Evolutionary conservation across 345 rosid species (phyloP).

Genomic region (Eucalyptus paniculata): DNA sequence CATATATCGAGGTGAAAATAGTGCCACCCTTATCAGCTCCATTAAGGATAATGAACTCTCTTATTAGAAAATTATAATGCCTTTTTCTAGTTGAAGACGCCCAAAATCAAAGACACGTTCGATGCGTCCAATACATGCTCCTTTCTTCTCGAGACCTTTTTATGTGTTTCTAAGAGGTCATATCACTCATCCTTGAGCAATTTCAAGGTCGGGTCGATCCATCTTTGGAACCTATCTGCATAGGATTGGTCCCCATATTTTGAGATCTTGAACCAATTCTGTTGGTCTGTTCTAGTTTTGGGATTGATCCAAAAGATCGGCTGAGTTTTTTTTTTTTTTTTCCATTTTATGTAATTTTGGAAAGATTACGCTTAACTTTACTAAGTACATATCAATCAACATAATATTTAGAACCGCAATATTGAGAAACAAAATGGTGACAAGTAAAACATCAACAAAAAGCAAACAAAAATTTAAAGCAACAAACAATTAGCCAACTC

Average conservation of each 20-base stretch:
- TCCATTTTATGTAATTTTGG: too few species aligned
- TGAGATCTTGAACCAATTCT: neutral
- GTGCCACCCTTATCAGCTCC: neutral
- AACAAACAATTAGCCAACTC: too few species aligned
- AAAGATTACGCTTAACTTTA: fast-evolving
- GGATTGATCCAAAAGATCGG: too few species aligned
- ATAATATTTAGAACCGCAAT: fast-evolving
- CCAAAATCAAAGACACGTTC: neutral
- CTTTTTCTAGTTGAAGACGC: neutral
- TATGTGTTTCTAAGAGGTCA: neutral
- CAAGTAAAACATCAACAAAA: neutral
- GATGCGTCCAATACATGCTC: neutral
- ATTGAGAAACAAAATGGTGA: neutral
- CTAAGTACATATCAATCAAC: neutral
- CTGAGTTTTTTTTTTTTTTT: too few species aligned
- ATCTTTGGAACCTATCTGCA: neutral
- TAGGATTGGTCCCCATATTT: neutral
- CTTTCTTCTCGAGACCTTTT: neutral
- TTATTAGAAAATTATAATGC: neutral
- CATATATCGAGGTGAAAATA: neutral
- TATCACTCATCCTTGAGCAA: too few species aligned
- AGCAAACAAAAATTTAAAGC: too few species aligned
- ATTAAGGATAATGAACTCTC: neutral
- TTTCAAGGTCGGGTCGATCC: neutral
- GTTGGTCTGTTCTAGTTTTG: fast-evolving